A percentile compares a stretch with the other conserved stretches of the same genome.
phyloP scores from a whole-genome alignment of 2,329 filamentous ascomycete genomes.

The Aaosphaeria arxii region DNA sequence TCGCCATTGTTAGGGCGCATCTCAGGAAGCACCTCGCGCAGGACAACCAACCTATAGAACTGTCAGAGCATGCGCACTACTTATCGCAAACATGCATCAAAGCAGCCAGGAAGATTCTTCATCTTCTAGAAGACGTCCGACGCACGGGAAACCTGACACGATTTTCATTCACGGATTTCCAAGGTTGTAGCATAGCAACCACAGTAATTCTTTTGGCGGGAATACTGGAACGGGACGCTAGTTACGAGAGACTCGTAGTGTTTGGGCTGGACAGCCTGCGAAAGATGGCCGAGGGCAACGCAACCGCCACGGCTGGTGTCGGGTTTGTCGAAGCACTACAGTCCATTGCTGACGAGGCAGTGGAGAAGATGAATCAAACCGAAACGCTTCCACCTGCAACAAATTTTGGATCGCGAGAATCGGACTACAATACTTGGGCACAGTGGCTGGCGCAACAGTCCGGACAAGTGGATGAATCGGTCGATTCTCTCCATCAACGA shows the following conservation, averaged over 20 bases:
- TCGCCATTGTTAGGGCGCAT: no score
- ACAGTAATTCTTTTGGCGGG: not conserved
- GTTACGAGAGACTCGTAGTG: not conserved
- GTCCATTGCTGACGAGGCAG: not conserved
- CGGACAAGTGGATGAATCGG: no score
- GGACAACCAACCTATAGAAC: no score
- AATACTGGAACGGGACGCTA: not conserved
- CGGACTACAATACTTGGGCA: no score
- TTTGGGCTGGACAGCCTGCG: not conserved
- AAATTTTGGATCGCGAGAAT: no score
- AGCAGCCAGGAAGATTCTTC: not conserved
- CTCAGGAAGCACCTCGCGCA: no score
- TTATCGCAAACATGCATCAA: no score
- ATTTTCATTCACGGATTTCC: not conserved
- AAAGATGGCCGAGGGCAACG: not conserved
- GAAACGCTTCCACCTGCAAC: no score
- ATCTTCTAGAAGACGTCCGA: not conserved
- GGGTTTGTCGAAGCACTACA: not conserved
- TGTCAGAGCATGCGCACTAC: no score
- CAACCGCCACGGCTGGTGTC: not conserved
- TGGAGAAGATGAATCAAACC: no score
- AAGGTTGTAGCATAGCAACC: not conserved
- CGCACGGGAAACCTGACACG: not conserved
- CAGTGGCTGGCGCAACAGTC: no score
- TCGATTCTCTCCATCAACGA: no score